A percentile compares a stretch with the other conserved stretches of the same genome.
These are phyloP conservation scores for Aspergillus coremiiformis DNA, from an alignment of 495 filamentous ascomycete species.

Conservation along the genomic window DNA sequence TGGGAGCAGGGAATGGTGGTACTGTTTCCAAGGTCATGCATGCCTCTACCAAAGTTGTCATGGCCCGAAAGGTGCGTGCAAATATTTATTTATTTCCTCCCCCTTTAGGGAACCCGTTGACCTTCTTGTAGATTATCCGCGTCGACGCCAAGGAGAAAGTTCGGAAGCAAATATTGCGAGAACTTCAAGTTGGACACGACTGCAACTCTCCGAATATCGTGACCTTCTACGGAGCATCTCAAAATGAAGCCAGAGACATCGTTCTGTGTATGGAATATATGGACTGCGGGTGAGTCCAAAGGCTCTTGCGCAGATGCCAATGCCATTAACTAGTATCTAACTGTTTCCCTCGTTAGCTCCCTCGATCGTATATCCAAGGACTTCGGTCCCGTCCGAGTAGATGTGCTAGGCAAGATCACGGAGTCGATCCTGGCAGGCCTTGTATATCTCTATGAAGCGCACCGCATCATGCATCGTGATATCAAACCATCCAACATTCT, in stretches of 20 bases:
- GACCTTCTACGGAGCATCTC: constrained; percentile 93
- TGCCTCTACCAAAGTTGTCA: constrained; percentile 86
- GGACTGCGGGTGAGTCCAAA: constrained; percentile 80
- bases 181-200: constrained; percentile 96
- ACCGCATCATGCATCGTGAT: constrained; percentile 97
- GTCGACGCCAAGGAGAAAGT: constrained; percentile 96
- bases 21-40: constrained; percentile 98
- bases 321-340: constrained; percentile 28
- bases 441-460: constrained; percentile 86
- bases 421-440: constrained; percentile 93
- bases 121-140: constrained; percentile 72
- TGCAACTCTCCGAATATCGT: constrained; percentile 96
- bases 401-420: constrained; percentile 97
- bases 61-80: constrained; percentile 96
- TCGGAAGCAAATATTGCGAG: constrained; percentile 89
- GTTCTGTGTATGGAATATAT: constrained; percentile 99
- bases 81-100: too few species aligned
- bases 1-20: constrained; percentile 93
- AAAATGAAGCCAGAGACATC: constrained; percentile 92
- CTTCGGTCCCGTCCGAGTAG: constrained; percentile 93
- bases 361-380: constrained; percentile 88
- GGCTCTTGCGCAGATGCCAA: too few species aligned
- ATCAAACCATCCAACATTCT: constrained; percentile 98
- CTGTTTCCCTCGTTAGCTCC: constrained; percentile 49
- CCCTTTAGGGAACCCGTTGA: too few species aligned